Evolutionary conservation across 2,329 filamentous ascomycete genomes (phyloP).

Genomic region (Ophiostoma fasciatum): DNA sequence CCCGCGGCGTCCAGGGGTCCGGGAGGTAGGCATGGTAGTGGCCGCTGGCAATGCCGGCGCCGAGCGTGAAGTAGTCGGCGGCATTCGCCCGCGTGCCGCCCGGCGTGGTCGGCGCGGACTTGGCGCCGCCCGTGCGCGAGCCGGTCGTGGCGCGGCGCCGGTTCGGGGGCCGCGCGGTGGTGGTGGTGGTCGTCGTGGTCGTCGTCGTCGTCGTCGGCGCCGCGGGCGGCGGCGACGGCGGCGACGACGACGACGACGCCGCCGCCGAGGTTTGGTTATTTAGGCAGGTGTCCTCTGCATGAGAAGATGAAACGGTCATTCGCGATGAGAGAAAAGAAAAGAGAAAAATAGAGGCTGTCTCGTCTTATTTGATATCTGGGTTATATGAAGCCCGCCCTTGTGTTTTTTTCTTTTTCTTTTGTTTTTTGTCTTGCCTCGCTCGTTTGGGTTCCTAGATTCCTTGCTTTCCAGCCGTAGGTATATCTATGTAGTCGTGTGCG

Average conservation of each 20-base stretch:
- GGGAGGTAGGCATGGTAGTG: conserved; percentile 6
- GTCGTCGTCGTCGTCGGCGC: not conserved
- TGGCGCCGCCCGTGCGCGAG: too few species aligned
- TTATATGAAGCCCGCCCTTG: too few species aligned
- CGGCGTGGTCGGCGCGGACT: not conserved
- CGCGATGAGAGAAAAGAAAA: not conserved
- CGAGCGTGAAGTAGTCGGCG: conserved; percentile 2
- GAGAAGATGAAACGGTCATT: conserved; percentile 17
- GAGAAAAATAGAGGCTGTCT: not conserved
- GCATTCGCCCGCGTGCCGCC: not conserved
- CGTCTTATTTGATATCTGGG: not conserved
- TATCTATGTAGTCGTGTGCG: too few species aligned
- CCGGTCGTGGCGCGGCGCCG: too few species aligned
- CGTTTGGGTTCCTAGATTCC: conserved; percentile 5
- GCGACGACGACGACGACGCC: too few species aligned
- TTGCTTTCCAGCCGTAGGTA: conserved; percentile 3
- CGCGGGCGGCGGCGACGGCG: not conserved
- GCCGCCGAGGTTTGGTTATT: conserved; percentile 16
- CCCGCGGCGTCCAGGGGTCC: conserved; percentile 4
- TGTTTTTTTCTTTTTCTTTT: not conserved
- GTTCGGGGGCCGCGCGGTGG: too few species aligned
- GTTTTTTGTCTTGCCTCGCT: not conserved
- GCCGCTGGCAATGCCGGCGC: conserved; percentile 5
- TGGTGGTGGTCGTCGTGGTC: too few species aligned
- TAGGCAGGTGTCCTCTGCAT: conserved; percentile 27